Conservation (phyloP, 305 asterid genomes). For the Fraxinus platypoda region DNA sequence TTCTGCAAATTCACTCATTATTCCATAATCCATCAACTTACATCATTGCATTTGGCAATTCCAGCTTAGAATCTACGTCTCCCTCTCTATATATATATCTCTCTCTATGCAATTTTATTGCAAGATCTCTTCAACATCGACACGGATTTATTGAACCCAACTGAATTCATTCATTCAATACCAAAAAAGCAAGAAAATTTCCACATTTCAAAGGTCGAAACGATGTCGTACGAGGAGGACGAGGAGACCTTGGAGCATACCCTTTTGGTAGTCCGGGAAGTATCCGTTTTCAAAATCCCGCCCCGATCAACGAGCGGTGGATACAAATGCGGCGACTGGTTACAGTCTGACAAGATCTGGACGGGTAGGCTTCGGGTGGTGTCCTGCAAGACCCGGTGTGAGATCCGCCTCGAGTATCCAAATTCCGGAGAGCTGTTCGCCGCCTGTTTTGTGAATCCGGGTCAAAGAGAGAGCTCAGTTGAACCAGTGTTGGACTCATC, state of each 20-base stretch:
- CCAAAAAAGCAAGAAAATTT: neutral
- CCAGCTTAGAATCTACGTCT: conserved; percentile 42
- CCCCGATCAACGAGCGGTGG: conserved; percentile 95
- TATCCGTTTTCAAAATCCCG: conserved; percentile 86
- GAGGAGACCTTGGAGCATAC: conserved; percentile 93
- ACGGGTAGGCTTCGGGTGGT: conserved; percentile 89
- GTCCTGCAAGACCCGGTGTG: conserved; percentile 73
- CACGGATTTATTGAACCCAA: neutral
- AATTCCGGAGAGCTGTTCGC: conserved; percentile 88
- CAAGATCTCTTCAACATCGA: neutral
- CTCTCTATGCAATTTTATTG: neutral
- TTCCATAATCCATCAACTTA: neutral
- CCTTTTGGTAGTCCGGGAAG: conserved; percentile 89
- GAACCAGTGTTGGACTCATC: conserved; percentile 82
- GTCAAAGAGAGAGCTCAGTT: conserved; percentile 75
- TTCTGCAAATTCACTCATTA: neutral
- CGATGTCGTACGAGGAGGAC: conserved; percentile 80
- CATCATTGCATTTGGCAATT: conserved; percentile 20
- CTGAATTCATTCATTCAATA: conserved; percentile 12
- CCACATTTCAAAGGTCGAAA: neutral
- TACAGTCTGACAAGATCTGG: conserved; percentile 98
- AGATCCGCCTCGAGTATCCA: conserved; percentile 95
- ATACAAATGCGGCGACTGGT: conserved; percentile 97
- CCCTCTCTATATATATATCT: neutral
- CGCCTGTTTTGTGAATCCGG: conserved; percentile 76